phyloP scores from a whole-genome alignment of 1,284 basidiomycete genomes.

The Austroboletus novae-zelandiae region DNA sequence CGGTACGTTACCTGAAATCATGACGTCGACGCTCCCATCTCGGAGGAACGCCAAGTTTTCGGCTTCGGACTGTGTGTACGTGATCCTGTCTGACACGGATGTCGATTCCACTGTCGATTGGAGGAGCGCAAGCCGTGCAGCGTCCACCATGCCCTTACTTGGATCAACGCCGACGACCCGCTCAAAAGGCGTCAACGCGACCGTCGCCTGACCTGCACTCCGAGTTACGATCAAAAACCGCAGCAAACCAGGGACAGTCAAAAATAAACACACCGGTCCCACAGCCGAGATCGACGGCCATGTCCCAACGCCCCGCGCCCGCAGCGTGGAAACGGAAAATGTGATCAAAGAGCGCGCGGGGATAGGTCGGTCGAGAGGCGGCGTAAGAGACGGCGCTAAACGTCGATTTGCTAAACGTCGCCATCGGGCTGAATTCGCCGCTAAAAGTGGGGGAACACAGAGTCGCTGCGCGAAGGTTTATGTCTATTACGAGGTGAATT shows the following conservation, averaged over 20 bases:
- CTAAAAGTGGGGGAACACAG: background rate
- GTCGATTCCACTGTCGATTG: too few relatives aligned
- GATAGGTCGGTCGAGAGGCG: constrained; percentile 66
- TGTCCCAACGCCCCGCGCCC: constrained; percentile 39
- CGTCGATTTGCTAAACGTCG: constrained; percentile 62
- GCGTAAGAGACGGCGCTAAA: constrained; percentile 69
- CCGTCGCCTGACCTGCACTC: constrained; percentile 61
- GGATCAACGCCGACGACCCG: constrained; percentile 74
- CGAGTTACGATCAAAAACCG: too few relatives aligned
- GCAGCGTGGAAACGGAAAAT: constrained; percentile 57
- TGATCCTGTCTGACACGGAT: constrained; percentile 26
- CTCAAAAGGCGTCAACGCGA: constrained; percentile 59
- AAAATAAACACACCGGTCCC: constrained; percentile 60
- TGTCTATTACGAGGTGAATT: background rate
- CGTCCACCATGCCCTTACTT: constrained; percentile 67
- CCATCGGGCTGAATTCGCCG: constrained; percentile 40
- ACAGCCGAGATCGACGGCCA: constrained; percentile 77
- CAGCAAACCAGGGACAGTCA: too few relatives aligned
- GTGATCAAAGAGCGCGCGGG: constrained; percentile 57
- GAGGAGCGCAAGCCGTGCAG: constrained; percentile 47
- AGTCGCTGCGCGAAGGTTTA: too few relatives aligned
- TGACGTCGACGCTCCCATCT: constrained; percentile 66
- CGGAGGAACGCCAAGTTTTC: constrained; percentile 56
- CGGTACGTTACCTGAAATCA: constrained; percentile 59
- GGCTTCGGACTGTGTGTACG: constrained; percentile 51